These are phyloP conservation scores for Zymoseptoria pseudotritici DNA, from an alignment of 2,329 filamentous ascomycete species.

Conservation along the genomic window DNA sequence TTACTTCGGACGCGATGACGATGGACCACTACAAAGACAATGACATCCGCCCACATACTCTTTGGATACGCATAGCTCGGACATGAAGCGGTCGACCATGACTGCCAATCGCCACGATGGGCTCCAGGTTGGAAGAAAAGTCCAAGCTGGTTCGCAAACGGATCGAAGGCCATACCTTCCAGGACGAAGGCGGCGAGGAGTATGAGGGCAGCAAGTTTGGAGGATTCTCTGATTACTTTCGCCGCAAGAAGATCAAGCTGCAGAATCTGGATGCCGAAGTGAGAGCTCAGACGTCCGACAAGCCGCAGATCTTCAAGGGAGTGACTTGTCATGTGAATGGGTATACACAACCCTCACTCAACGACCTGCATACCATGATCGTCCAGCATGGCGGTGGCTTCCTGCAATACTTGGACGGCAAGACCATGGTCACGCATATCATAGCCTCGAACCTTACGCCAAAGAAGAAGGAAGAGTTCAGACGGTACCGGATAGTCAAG, in stretches of 20 bases:
- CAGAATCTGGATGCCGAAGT: slow-evolving; percentile 87
- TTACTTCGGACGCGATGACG: no score
- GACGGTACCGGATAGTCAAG: slow-evolving; percentile 82
- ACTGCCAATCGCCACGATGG: slow-evolving; percentile 39
- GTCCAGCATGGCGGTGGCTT: slow-evolving; percentile 93
- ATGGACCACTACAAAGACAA: background rate
- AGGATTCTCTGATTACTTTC: slow-evolving; percentile 85
- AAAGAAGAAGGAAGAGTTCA: slow-evolving; percentile 87
- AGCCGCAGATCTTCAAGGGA: slow-evolving; percentile 81
- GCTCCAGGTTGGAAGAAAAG: slow-evolving; percentile 54
- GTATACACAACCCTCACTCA: slow-evolving; percentile 89
- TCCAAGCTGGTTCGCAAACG: slow-evolving; percentile 54
- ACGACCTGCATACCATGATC: slow-evolving; percentile 78
- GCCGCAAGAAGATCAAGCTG: slow-evolving; percentile 92
- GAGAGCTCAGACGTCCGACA: slow-evolving; percentile 59
- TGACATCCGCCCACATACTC: background rate
- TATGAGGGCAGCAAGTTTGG: slow-evolving; percentile 82
- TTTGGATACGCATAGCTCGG: background rate
- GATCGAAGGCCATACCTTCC: slow-evolving; percentile 64
- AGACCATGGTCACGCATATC: slow-evolving; percentile 89
- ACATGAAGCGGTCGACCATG: slow-evolving; percentile 6
- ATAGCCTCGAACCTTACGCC: slow-evolving; percentile 84
- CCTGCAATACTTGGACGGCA: slow-evolving; percentile 87
- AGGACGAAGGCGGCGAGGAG: slow-evolving; percentile 76
- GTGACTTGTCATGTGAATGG: slow-evolving; percentile 89